Base-by-base conservation (phyloP, 345 rosid species). In the Brassica cretica region DNA sequence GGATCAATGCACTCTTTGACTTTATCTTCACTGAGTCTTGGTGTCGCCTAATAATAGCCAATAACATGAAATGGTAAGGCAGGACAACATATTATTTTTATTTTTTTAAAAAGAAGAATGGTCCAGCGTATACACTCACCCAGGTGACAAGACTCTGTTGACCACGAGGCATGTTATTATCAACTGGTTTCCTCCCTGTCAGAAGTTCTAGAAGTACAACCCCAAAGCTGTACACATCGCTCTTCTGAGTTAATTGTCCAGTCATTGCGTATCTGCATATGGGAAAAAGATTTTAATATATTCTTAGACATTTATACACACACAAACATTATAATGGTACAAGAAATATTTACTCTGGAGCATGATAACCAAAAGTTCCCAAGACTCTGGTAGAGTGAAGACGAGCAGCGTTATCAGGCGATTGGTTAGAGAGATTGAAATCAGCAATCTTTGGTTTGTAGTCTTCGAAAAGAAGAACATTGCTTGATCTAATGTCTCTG, bases 1-100 rank as follows among this genome's bases (percentile, higher is more conserved):
- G 97, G 98, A 87, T 94, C 98, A 11, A 94, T 97, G 78, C 98
- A 94, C 67, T 94, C 97, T 73, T 89, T 94, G 29, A 94, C 98
- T 75, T 94, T 94, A 89, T 92, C 98, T 80, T 94, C 98, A 56
- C 98, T 94, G 71, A 94, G 85, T 78, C 98, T 91, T 62, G 98
- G 98, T 68, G 98, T 94, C 37, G 98, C 98, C 98, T 94, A 71
- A 73, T 65, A 53, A 76, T 30, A 76, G 64, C 53, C 63, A 61
- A 19, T 30, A 58, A 49, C 71, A 76, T 51, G 5, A 2, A 9
- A 4, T 10, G 5, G 55, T 81, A 76, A 71, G 75, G n/a, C 21
- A 35, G 11, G 11, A 15, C 1, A 33, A 41, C 5, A 29, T n/a
- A 15, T 41, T 1, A 2, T 10, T 9, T 25, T 25, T 25, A 3